Evolutionary conservation across 1,284 basidiomycete species (phyloP).

Genomic region (Trichosporon asahii): DNA sequence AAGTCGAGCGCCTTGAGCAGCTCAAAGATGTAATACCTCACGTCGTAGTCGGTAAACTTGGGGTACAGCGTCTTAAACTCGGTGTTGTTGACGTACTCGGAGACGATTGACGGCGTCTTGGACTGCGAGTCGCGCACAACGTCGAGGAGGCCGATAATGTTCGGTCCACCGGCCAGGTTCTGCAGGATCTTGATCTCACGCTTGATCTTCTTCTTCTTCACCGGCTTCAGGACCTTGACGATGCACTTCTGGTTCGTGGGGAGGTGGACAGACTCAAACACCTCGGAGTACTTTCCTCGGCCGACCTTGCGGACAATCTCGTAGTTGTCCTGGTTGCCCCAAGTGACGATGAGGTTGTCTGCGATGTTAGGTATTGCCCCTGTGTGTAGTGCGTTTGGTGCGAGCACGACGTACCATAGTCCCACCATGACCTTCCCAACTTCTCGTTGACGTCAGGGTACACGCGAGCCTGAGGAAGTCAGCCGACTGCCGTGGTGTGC

Average conservation of each 20-base stretch:
- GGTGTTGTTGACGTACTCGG: slow-evolving; percentile 98
- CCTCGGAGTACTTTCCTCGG: slow-evolving; percentile 94
- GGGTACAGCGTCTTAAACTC: slow-evolving; percentile 98
- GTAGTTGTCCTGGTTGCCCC: slow-evolving; percentile 96
- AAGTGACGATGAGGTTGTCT: slow-evolving; percentile 90
- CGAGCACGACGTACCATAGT: slow-evolving; percentile 56
- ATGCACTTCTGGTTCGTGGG: slow-evolving; percentile 92
- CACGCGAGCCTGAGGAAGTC: slow-evolving; percentile 53
- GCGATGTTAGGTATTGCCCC: slow-evolving; percentile 4
- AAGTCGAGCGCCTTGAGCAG: slow-evolving; percentile 96
- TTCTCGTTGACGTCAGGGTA: slow-evolving; percentile 61
- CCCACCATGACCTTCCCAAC: slow-evolving; percentile 60
- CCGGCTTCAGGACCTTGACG: slow-evolving; percentile 97
- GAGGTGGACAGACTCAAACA: slow-evolving; percentile 95
- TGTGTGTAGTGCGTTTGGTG: not conserved
- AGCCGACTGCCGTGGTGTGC: not conserved
- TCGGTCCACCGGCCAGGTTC: slow-evolving; percentile 89
- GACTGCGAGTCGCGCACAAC: slow-evolving; percentile 86
- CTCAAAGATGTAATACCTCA: slow-evolving; percentile 95
- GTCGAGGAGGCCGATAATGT: slow-evolving; percentile 82
- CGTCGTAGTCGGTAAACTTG: slow-evolving; percentile 89
- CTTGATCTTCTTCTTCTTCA: slow-evolving; percentile 99
- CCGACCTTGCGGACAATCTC: slow-evolving; percentile 98
- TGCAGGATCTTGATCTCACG: slow-evolving; percentile 98
- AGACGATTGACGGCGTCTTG: slow-evolving; percentile 95